phyloP scores from a whole-genome alignment of 139 green algal species.

The Tetratostichococcus sp. region DNA sequence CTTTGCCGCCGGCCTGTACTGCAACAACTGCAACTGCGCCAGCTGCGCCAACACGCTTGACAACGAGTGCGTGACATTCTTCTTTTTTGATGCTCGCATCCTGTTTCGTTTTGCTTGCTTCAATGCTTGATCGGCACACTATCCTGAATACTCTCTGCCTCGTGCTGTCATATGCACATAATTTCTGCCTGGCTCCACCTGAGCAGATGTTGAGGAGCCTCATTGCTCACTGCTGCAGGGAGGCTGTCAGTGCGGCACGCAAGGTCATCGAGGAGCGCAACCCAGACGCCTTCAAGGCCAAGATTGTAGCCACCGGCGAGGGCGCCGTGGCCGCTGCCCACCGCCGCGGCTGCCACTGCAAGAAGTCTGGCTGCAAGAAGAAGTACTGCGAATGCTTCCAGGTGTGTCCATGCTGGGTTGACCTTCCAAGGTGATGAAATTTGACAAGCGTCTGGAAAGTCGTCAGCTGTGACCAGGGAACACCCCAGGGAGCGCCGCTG shows the following conservation, averaged over 20 bases:
- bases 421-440: too few relatives aligned
- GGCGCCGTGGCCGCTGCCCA: slow-evolving; percentile 31
- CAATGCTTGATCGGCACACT: too few relatives aligned
- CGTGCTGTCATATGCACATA: too few relatives aligned
- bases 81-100: too few relatives aligned
- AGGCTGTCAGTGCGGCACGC: slow-evolving; percentile 32
- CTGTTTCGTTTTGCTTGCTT: not conserved
- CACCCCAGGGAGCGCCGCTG: too few relatives aligned
- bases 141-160: too few relatives aligned
- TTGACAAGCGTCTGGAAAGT: too few relatives aligned
- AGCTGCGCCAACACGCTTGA: slow-evolving; percentile 63
- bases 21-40: slow-evolving; percentile 60
- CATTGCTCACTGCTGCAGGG: too few relatives aligned
- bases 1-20: slow-evolving; percentile 66
- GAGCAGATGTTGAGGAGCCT: too few relatives aligned
- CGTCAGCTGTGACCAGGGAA: too few relatives aligned
- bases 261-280: slow-evolving; percentile 52
- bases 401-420: too few relatives aligned
- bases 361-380: slow-evolving; percentile 85
- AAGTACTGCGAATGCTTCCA: slow-evolving; percentile 99
- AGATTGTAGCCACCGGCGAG: slow-evolving; percentile 19
- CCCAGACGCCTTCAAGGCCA: slow-evolving; percentile 50
- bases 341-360: slow-evolving; percentile 81
- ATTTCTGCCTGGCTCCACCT: too few relatives aligned
- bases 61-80: slow-evolving; percentile 19